Base-by-base conservation (phyloP, 2,329 filamentous ascomycete genomes). In the Aureobasidium pullulans region DNA sequence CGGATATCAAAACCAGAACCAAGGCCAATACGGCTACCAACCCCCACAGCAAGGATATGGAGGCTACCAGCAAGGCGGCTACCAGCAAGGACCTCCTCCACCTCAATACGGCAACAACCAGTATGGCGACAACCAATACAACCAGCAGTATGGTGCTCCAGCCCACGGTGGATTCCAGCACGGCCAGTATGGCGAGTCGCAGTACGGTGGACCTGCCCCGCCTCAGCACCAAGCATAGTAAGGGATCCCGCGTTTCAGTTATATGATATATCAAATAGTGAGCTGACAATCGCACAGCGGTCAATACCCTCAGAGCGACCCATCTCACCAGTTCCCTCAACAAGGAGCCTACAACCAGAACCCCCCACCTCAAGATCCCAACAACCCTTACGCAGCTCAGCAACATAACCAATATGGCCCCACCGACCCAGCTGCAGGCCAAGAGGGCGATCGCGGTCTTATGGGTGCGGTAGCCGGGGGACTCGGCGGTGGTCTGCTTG, bases 401-500 rank as follows among this genome's bases (percentile, higher is more conserved):
- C 56, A 47, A n/a, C 66, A 71, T 64, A 64, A 64, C 28, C 69
- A 71, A 60, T 75, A 75, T 60, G 76, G 76, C 37, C 65, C 76
- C 15, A 77, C 75, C 40, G 72, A 75, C 43, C 77, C 77, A 11
- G 73, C 73, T 62, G 71, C 71, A 59, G 77, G 77, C 39, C 75
- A 73, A 49, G 79, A 81, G 50, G 80, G 77, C 50, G 82, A 85
- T 62, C 79, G 83, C 59, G 82, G 82, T 39, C 71, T 85, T 5
- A 77, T 81, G 65, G 81, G 83, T 48, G 78, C 81, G 3, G 69
- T 84, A 4, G 79, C 78, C 13, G 83, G 83, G 44, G 82, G 79
- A 44, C 75, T 81, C 3, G 80, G 81, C 4, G 83, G 83, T 1
- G 79, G 78, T 19, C 78, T 80, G 62, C 72, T 81, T 6, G 83